Conservation (phyloP, 2,329 filamentous ascomycete species). For the Ophiosphaerella korrae region DNA sequence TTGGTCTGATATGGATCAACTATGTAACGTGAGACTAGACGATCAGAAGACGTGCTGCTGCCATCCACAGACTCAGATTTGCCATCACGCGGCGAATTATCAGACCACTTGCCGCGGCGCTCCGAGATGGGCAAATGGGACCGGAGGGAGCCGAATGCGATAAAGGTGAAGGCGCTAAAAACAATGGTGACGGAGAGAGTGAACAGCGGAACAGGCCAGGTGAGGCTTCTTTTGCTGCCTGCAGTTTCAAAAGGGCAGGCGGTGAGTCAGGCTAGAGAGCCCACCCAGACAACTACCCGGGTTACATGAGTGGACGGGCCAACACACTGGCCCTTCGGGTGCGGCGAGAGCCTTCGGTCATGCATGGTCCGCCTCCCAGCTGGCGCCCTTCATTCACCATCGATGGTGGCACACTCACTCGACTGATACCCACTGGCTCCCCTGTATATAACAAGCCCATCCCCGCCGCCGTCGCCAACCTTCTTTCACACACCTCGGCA, state of each 20-base stretch:
- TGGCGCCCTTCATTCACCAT: conserved; percentile 11
- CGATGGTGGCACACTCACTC: conserved; percentile 6
- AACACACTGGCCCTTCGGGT: conserved; percentile 23
- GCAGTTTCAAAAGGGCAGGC: conserved; percentile 14
- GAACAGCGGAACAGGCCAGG: conserved; percentile 1
- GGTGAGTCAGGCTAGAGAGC: conserved; percentile 15
- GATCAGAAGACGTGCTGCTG: background rate
- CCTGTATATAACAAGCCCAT: background rate
- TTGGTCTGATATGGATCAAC: background rate
- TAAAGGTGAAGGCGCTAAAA: background rate
- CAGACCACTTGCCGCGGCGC: conserved; percentile 14
- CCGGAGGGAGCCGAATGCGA: conserved; percentile 8
- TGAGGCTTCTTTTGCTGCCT: background rate
- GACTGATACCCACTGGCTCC: background rate
- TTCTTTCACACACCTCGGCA: background rate
- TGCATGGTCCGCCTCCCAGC: conserved; percentile 13
- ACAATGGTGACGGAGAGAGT: conserved; percentile 6
- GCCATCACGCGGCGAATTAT: conserved; percentile 8
- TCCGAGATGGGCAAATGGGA: conserved; percentile 23
- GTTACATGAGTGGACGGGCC: conserved; percentile 12
- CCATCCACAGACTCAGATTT: background rate
- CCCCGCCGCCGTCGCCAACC: background rate
- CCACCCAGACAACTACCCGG: too few species aligned
- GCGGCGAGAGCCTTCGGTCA: conserved; percentile 29
- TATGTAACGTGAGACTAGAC: background rate